A percentile compares a stretch with the other conserved stretches of the same genome.
phyloP scores from a whole-genome alignment of 1,284 basidiomycete genomes.

The Coniophora puteana region DNA sequence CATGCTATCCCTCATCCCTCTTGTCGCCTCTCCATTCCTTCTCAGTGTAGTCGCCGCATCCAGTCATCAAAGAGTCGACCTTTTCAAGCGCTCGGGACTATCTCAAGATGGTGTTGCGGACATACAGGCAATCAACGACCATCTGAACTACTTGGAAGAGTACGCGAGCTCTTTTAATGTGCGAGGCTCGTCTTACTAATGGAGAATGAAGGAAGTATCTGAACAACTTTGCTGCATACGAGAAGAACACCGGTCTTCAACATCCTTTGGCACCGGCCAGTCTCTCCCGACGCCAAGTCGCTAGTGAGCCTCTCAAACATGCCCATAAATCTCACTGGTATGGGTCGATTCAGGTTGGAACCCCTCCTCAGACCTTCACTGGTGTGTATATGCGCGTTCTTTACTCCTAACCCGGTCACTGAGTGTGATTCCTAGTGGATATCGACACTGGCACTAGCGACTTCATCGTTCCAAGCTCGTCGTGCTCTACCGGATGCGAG shows the following conservation, averaged over 20 bases:
- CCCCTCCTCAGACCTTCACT: slow-evolving; percentile 31
- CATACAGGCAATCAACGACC: too few species aligned
- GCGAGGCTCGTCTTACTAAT: neutral
- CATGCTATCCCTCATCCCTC: too few species aligned
- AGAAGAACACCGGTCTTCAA: slow-evolving; percentile 33
- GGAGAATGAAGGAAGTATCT: slow-evolving; percentile 39
- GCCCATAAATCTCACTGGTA: too few species aligned
- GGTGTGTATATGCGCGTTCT: slow-evolving; percentile 16
- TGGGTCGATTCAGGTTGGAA: slow-evolving; percentile 40
- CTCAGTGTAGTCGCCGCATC: too few species aligned
- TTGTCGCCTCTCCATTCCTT: too few species aligned
- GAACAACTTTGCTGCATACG: slow-evolving; percentile 31
- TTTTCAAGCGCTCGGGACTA: too few species aligned
- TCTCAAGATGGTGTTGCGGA: too few species aligned
- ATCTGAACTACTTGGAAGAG: too few species aligned
- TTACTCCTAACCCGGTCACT: slow-evolving; percentile 1
- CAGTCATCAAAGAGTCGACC: too few species aligned
- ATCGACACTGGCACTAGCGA: slow-evolving; percentile 38
- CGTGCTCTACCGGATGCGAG: slow-evolving; percentile 34
- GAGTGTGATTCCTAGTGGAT: slow-evolving; percentile 29
- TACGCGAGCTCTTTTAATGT: neutral
- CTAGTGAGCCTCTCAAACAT: too few species aligned
- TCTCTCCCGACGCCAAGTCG: too few species aligned
- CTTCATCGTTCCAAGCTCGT: slow-evolving; percentile 34
- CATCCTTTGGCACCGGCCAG: slow-evolving; percentile 29